Conservation (phyloP, 2,329 filamentous ascomycete genomes). For the Trichothecium roseum region DNA sequence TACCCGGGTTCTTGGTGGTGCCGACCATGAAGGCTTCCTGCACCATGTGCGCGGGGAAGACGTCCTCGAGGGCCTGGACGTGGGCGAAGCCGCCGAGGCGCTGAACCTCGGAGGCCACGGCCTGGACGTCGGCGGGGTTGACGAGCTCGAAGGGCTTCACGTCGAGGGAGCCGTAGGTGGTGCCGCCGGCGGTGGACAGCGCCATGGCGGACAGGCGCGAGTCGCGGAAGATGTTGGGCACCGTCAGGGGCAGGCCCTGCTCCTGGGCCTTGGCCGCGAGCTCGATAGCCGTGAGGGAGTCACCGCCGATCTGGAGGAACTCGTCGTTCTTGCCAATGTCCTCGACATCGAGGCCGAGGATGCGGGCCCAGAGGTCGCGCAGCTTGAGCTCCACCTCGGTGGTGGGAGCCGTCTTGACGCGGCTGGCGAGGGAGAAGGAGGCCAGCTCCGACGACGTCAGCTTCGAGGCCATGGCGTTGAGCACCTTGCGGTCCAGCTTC, state of each 20-base stretch:
- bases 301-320: constrained; percentile 9
- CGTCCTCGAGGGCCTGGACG: constrained; percentile 2
- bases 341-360: constrained; percentile 2
- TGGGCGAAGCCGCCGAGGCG: neutral
- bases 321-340: constrained; percentile 5
- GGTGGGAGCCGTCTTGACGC: neutral
- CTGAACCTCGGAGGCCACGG: neutral
- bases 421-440: neutral
- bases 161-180: neutral
- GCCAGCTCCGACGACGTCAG: neutral
- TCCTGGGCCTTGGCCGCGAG: neutral
- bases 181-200: neutral
- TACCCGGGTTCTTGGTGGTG: constrained; percentile 5
- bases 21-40: constrained; percentile 5
- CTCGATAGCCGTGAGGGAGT: constrained; percentile 7
- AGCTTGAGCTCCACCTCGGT: constrained; percentile 1
- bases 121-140: neutral
- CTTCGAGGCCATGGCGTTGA: neutral
- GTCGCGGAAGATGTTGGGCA: neutral
- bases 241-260: constrained; percentile 4
- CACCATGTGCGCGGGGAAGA: constrained; percentile 1
- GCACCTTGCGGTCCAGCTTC: constrained; percentile 6
- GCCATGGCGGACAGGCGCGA: neutral
- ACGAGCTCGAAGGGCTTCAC: neutral
- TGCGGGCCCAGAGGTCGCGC: constrained; percentile 1